phyloP scores from a whole-genome alignment of 78 protist genomes.

The Cyanophora paradoxa region DNA sequence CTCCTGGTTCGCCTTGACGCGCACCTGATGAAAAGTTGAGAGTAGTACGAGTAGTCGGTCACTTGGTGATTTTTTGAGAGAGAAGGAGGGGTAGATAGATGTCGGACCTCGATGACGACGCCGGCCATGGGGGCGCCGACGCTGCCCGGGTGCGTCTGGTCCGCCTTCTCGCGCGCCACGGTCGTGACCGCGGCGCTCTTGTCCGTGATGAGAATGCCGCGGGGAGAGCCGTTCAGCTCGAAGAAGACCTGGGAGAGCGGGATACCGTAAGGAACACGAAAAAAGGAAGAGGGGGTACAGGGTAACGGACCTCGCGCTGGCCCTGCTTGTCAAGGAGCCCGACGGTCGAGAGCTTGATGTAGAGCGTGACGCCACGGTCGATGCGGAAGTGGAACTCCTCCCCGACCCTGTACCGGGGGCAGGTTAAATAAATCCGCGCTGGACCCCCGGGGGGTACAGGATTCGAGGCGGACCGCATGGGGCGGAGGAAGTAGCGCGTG shows the following conservation, averaged over 20 bases:
- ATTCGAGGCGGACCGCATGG: no score
- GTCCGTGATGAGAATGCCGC: conserved; percentile 32
- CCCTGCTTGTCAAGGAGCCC: no score
- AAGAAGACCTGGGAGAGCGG: conserved; percentile 51
- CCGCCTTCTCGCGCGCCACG: conserved; percentile 24
- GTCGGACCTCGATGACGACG: conserved; percentile 32
- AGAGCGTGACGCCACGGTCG: conserved; percentile 31
- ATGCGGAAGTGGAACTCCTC: conserved; percentile 27
- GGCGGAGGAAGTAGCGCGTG: conserved; percentile 37
- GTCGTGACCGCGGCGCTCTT: neutral
- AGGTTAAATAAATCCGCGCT: no score
- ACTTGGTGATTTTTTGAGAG: no score
- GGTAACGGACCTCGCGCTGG: neutral
- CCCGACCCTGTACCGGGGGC: no score
- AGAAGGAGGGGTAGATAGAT: no score
- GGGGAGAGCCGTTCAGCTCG: conserved; percentile 62
- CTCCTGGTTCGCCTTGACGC: neutral
- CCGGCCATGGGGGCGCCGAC: conserved; percentile 85
- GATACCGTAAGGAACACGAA: neutral
- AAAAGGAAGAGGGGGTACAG: neutral
- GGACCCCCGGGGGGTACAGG: no score
- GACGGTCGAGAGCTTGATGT: conserved; percentile 3
- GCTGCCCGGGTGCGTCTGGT: neutral
- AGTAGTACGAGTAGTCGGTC: no score
- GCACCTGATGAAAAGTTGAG: no score